A percentile compares a stretch with the other conserved stretches of the same genome.
These are phyloP conservation scores for Coccinonectria pachysandricola DNA, from an alignment of 2,329 filamentous ascomycete genomes.

Conservation along the genomic window DNA sequence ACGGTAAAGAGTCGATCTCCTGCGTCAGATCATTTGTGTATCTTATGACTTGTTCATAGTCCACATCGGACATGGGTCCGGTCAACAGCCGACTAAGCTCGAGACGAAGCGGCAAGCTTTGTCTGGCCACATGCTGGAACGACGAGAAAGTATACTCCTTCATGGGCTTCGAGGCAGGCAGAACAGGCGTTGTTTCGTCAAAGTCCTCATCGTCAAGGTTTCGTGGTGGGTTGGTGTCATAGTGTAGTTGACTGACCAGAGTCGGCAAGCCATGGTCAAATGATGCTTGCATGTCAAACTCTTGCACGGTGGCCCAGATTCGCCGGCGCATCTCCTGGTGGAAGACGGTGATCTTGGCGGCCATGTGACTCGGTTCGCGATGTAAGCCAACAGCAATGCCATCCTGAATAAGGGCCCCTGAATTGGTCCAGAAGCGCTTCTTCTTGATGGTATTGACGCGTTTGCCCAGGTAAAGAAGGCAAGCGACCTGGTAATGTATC, in stretches of 20 bases:
- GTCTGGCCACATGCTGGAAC: constrained; percentile 47
- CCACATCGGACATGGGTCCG: constrained; percentile 42
- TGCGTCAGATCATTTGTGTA: constrained; percentile 52
- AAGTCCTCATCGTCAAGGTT: constrained; percentile 51
- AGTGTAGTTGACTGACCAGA: constrained; percentile 45
- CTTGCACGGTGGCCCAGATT: constrained; percentile 51
- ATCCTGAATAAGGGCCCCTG: constrained; percentile 46
- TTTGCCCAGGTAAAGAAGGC: constrained; percentile 50
- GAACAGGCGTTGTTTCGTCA: constrained; percentile 38
- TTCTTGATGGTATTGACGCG: constrained; percentile 54
- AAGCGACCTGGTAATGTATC: constrained; percentile 51
- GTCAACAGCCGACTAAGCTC: constrained; percentile 48
- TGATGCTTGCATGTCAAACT: constrained; percentile 52
- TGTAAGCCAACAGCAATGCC: constrained; percentile 50
- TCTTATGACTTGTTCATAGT: constrained; percentile 52
- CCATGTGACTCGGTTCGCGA: constrained; percentile 46
- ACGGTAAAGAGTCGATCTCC: constrained; percentile 49
- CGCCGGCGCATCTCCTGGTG: constrained; percentile 52
- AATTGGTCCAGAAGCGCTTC: constrained; percentile 52
- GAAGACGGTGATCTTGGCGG: constrained; percentile 44
- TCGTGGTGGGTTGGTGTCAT: constrained; percentile 43
- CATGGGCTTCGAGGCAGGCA: constrained; percentile 41
- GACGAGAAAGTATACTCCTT: constrained; percentile 49
- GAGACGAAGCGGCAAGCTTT: constrained; percentile 44
- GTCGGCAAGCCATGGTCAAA: constrained; percentile 52